These are phyloP conservation scores for Saccharomyces hybrid DNA, from an alignment of 1,139 yeast species.

Conservation along the genomic window DNA sequence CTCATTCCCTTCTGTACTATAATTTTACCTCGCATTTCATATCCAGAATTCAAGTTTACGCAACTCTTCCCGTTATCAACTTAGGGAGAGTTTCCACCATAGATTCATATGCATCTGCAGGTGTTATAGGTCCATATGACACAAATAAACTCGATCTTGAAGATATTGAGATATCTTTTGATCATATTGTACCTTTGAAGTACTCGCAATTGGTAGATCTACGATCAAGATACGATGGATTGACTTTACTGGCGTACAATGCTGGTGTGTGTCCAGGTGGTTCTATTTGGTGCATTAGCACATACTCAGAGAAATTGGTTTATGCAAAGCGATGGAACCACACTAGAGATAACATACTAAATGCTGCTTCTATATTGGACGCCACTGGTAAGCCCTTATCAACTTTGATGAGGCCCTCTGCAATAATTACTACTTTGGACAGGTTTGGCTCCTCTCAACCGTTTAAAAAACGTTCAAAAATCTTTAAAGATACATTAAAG, in stretches of 20 bases:
- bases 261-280: conserved; percentile 96
- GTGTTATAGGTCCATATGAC: conserved; percentile 67
- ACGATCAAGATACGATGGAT: conserved; percentile 49
- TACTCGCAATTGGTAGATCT: conserved; percentile 70
- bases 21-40: conserved; percentile 52
- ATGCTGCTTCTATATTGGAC: conserved; percentile 67
- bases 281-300: conserved; percentile 62
- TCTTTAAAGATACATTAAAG: conserved; percentile 60
- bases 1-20: conserved; percentile 60
- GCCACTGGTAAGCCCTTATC: conserved; percentile 49
- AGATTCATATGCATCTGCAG: conserved; percentile 66
- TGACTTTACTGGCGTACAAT: conserved; percentile 72
- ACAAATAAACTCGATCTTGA: conserved; percentile 56
- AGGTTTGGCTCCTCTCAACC: conserved; percentile 56
- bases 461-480: conserved; percentile 57
- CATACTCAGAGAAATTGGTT: conserved; percentile 67
- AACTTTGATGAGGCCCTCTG: conserved; percentile 70
- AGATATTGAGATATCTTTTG: conserved; percentile 78
- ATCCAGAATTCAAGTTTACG: conserved; percentile 65
- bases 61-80: conserved; percentile 83
- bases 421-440: conserved; percentile 64
- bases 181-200: conserved; percentile 58
- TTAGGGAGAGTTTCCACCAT: conserved; percentile 80
- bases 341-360: conserved; percentile 76
- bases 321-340: conserved; percentile 97